Conservation (phyloP, 2,329 filamentous ascomycete species). For the Colletotrichum camelliae region DNA sequence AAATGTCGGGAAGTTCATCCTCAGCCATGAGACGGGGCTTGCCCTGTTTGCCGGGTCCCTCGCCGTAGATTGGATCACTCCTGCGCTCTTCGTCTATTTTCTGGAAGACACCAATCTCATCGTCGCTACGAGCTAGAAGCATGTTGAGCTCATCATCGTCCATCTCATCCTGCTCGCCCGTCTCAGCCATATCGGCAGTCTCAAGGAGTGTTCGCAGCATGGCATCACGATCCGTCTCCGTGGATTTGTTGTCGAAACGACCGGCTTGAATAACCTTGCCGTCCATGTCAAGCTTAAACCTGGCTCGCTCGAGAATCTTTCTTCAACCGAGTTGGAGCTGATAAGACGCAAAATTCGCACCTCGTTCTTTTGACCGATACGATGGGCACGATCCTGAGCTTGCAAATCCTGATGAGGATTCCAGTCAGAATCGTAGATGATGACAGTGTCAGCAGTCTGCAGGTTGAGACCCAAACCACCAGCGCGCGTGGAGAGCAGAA, state of each 20-base stretch:
- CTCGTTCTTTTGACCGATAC: slow-evolving; percentile 99
- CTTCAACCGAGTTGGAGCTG: slow-evolving; percentile 95
- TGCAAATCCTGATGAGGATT: slow-evolving; percentile 99
- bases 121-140: slow-evolving; percentile 87
- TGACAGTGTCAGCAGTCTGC: slow-evolving; percentile 97
- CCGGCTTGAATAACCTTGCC: slow-evolving; percentile 99
- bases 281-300: slow-evolving; percentile 99
- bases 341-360: slow-evolving; percentile 96
- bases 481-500: slow-evolving; percentile 96
- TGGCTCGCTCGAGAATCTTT: slow-evolving; percentile 95
- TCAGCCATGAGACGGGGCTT: slow-evolving; percentile 85
- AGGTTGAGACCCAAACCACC: slow-evolving; percentile 97
- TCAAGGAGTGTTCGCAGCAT: slow-evolving; percentile 94
- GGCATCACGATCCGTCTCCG: slow-evolving; percentile 96
- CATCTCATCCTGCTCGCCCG: slow-evolving; percentile 90
- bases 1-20: slow-evolving; percentile 90
- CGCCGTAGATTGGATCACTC: slow-evolving; percentile 74
- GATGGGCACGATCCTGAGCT: slow-evolving; percentile 98
- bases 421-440: slow-evolving; percentile 99
- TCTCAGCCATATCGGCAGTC: slow-evolving; percentile 73
- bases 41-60: slow-evolving; percentile 62
- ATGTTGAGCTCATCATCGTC: slow-evolving; percentile 97
- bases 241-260: slow-evolving; percentile 99
- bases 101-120: slow-evolving; percentile 80
- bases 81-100: slow-evolving; percentile 79